Evolutionary conservation across 106 monocot genomes (phyloP).

Genomic region (Dendrobium officinale): DNA sequence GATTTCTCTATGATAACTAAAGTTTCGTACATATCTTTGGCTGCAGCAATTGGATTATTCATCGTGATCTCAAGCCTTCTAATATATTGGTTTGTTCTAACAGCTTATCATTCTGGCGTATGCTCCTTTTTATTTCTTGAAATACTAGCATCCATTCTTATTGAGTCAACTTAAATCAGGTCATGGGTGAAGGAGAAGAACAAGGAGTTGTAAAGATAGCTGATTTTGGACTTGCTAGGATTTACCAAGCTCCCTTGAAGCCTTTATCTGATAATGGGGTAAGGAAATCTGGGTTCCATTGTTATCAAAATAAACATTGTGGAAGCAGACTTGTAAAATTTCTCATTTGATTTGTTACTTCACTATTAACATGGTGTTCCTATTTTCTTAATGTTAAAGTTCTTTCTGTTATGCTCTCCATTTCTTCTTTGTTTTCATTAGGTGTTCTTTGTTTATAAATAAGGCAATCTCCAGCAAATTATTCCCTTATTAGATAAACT

Average conservation of each 20-base stretch:
- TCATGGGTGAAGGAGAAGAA: slow-evolving; percentile 98
- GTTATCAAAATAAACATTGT: neutral
- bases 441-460: neutral
- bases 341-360: neutral
- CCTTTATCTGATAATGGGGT: slow-evolving; percentile 96
- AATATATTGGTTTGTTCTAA: slow-evolving; percentile 77
- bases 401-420: neutral
- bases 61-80: slow-evolving; percentile 98
- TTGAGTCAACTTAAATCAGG: slow-evolving; percentile 40
- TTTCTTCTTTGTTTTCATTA: slow-evolving; percentile 9
- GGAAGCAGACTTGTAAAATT: neutral
- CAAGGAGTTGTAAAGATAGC: slow-evolving; percentile 98
- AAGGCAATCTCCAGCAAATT: neutral
- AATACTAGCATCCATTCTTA: slow-evolving; percentile 8
- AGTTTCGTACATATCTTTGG: slow-evolving; percentile 2
- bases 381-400: slow-evolving; percentile 4
- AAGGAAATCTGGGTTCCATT: slow-evolving; percentile 1
- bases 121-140: slow-evolving; percentile 4
- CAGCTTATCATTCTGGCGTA: neutral
- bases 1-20: slow-evolving; percentile 4
- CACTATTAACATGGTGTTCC: neutral
- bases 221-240: slow-evolving; percentile 99
- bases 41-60: slow-evolving; percentile 99
- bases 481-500: neutral
- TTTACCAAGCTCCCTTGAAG: slow-evolving; percentile 99